Conservation (phyloP, 2,329 filamentous ascomycete species). For the Lachnellula occidentalis region DNA sequence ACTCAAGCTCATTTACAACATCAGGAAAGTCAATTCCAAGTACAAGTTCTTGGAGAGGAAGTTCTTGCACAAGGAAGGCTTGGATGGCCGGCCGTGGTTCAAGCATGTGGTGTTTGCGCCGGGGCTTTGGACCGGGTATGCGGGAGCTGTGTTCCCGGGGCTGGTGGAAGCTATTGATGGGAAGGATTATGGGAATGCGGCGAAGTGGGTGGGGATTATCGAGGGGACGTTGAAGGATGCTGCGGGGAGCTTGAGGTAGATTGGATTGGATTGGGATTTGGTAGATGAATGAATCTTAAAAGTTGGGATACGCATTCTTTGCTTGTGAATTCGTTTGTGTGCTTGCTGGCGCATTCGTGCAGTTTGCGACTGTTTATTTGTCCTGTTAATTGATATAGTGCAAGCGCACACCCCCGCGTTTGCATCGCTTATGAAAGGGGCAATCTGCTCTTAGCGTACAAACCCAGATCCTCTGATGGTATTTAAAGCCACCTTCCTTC, state of each 20-base stretch:
- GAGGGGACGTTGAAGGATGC: conserved; percentile 45
- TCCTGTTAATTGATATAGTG: too few relatives aligned
- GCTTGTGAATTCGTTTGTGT: too few relatives aligned
- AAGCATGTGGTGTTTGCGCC: conserved; percentile 94
- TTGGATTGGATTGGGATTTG: neutral
- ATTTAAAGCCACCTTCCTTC: too few relatives aligned
- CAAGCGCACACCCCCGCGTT: too few relatives aligned
- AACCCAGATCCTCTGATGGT: too few relatives aligned
- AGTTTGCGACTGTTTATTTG: too few relatives aligned
- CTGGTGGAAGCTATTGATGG: conserved; percentile 57
- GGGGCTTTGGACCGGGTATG: conserved; percentile 85
- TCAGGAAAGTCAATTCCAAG: conserved; percentile 66
- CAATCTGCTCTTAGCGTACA: too few relatives aligned
- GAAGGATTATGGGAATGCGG: conserved; percentile 51
- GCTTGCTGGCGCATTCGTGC: too few relatives aligned
- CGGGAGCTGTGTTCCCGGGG: conserved; percentile 64
- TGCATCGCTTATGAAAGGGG: too few relatives aligned
- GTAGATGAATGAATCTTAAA: too few relatives aligned
- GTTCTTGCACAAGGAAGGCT: conserved; percentile 69
- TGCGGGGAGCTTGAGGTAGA: conserved; percentile 35
- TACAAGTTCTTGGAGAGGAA: conserved; percentile 81
- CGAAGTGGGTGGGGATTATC: conserved; percentile 56
- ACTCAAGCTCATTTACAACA: conserved; percentile 55
- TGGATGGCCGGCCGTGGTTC: conserved; percentile 82
- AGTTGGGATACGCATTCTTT: too few relatives aligned